These are phyloP conservation scores for Chlamydomonas sphaeroides DNA, from an alignment of 139 green algal genomes.

Conservation along the genomic window DNA sequence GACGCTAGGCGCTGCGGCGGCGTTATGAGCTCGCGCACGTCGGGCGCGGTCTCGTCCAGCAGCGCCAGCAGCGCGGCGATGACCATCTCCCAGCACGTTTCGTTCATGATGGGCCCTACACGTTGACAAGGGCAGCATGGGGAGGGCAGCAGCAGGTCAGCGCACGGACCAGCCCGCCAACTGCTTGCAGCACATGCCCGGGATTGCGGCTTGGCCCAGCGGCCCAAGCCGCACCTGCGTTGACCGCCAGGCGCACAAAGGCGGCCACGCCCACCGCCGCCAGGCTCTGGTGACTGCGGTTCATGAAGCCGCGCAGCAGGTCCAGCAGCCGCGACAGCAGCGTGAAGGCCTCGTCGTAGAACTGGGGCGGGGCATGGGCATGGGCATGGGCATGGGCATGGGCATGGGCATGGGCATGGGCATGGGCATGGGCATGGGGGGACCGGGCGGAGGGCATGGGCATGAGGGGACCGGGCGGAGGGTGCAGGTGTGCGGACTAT, in stretches of 20 bases:
- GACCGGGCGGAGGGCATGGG: no score
- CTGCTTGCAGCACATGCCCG: no score
- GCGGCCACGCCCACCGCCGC: constrained; percentile 92
- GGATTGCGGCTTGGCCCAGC: no score
- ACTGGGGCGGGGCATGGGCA: constrained; percentile 19
- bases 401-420: no score
- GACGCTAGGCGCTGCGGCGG: not conserved
- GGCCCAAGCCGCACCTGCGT: constrained; percentile 57
- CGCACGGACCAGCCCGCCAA: no score
- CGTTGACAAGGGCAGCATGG: no score
- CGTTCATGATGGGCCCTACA: constrained; percentile 54
- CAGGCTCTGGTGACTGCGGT: constrained; percentile 83
- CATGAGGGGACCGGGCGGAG: no score
- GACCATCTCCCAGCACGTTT: constrained; percentile 60
- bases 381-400: no score
- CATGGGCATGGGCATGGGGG: no score
- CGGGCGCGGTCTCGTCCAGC: constrained; percentile 65
- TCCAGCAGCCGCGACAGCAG: constrained; percentile 82
- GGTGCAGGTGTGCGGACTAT: no score
- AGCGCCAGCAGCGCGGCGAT: constrained; percentile 59
- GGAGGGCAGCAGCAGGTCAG: no score
- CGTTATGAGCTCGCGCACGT: constrained; percentile 48
- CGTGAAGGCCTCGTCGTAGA: constrained; percentile 53
- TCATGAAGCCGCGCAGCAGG: constrained; percentile 87
- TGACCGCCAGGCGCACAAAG: constrained; percentile 77